phyloP scores from a whole-genome alignment of 176 grass and related monocot genomes.

The Leersia perrieri region DNA sequence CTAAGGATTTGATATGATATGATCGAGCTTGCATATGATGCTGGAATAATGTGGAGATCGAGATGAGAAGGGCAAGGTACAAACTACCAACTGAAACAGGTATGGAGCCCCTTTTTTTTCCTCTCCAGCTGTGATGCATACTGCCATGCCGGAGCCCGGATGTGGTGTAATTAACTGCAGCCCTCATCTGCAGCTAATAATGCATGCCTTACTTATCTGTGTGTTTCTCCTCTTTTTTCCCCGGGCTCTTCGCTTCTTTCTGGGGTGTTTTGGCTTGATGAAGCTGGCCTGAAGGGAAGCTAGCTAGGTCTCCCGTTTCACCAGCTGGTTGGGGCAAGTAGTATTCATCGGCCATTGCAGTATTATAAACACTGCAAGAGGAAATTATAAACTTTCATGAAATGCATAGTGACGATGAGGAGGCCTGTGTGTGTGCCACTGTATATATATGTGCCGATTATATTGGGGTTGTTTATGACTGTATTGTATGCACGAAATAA shows the following conservation, averaged over 20 bases:
- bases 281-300: neutral
- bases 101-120: neutral
- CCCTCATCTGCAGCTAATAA: conserved; percentile 14
- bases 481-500: neutral
- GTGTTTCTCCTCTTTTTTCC: neutral
- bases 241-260: neutral
- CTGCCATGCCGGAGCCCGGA: no score
- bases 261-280: conserved; percentile 4
- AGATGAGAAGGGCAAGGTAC: no score
- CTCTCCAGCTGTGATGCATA: conserved; percentile 10
- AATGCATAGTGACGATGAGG: neutral
- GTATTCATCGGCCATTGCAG: neutral
- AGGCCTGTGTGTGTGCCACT: neutral
- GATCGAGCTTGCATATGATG: conserved; percentile 6
- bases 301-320: neutral
- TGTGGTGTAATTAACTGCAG: neutral
- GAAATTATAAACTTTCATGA: neutral
- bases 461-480: neutral
- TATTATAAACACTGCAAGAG: conserved; percentile 4
- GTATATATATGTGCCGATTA: conserved; percentile 9
- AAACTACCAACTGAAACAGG: neutral
- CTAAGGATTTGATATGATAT: neutral
- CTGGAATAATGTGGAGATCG: conserved; percentile 11
- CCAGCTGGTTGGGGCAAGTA: neutral
- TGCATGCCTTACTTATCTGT: neutral